Evolutionary conservation across 148 eudicot species (phyloP).

Genomic region (Amaranthus hypochondriacus): DNA sequence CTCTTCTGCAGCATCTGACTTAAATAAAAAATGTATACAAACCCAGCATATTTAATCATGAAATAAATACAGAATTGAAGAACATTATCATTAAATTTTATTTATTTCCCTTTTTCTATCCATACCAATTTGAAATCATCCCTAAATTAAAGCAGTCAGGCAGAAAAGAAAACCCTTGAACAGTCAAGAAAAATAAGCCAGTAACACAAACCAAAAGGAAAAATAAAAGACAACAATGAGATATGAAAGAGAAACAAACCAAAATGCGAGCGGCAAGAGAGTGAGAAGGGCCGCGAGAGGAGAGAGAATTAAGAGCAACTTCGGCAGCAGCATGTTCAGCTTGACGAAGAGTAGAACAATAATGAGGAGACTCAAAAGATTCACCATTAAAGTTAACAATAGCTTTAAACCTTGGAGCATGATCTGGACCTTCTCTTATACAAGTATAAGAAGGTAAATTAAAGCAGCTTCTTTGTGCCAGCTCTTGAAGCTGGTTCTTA

Average conservation of each 20-base stretch:
- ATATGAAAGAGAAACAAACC: slow-evolving; percentile 31
- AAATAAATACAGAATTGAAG: not conserved
- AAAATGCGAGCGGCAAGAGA: slow-evolving; percentile 85
- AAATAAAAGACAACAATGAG: not conserved
- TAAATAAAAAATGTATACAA: not conserved
- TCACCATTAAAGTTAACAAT: slow-evolving; percentile 79
- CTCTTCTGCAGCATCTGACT: not conserved
- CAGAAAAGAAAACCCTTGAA: slow-evolving; percentile 15
- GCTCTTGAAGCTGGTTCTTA: slow-evolving; percentile 95
- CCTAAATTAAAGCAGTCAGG: not conserved
- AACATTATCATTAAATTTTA: too few relatives aligned
- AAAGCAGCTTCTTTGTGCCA: slow-evolving; percentile 91
- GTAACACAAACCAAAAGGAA: too few relatives aligned
- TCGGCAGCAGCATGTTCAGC: slow-evolving; percentile 93
- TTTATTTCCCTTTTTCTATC: too few relatives aligned
- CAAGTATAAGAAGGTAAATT: slow-evolving; percentile 70
- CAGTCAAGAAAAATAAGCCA: not conserved
- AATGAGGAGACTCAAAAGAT: slow-evolving; percentile 69
- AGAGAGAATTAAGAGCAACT: slow-evolving; percentile 72
- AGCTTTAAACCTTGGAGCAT: slow-evolving; percentile 85
- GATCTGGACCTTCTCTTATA: slow-evolving; percentile 86
- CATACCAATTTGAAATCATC: not conserved
- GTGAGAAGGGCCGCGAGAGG: slow-evolving; percentile 61
- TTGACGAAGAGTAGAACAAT: slow-evolving; percentile 72
- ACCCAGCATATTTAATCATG: not conserved